Base-by-base conservation (phyloP, 2,329 filamentous ascomycete genomes). In the Cadophora luteo-olivacea region DNA sequence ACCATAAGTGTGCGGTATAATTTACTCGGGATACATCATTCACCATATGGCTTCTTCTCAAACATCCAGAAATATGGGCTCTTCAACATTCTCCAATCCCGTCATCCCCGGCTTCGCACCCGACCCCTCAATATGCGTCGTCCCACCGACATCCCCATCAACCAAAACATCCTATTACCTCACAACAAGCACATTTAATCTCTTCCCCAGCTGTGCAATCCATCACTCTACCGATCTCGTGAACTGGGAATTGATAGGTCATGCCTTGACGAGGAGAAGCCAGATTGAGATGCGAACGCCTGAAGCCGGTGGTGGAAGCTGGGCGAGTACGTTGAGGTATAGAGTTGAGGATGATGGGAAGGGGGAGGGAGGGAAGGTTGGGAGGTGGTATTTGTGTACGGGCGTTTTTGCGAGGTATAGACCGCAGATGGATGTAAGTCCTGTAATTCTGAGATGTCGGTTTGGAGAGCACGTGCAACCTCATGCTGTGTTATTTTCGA, bases 161-260 rank as follows among this genome's bases (percentile, higher is more conserved):
- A 81, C 84, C 16, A 78, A 78, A 12, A 71, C 79, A 57, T 82
- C 84, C 72, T 90, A 85, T 75, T 90, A 86, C 75, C 82, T 90
- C 33, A 85, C 84, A 48, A 89, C 86, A 4, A 89, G 87, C 0
- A 87, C 86, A 0, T 90, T 90, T 67, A 87, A 90, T 75, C 87
- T 83, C 75, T 89, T 87, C 69, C 87, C 87, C 0, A 86, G 86
- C 4, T 84, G 84, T n/a, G 85, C 86, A 16, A 86, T 90, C 67
- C 88, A 89, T 72, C 82, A 86, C 32, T 87, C 84, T 24, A 84
- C 78, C 0, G 82, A 87, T 70, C 79, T 87, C 12, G 76, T 85
- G 9, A 82, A 83, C 52, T 87, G 85, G 85, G 78, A 78, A 6
- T 80, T 86, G n/a, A 83, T 86, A 55, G 82, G 81, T 4, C 82